A percentile compares a stretch with the other conserved stretches of the same genome.
phyloP scores from a whole-genome alignment of 805 yeast species.

The Wickerhamomyces bovis region DNA sequence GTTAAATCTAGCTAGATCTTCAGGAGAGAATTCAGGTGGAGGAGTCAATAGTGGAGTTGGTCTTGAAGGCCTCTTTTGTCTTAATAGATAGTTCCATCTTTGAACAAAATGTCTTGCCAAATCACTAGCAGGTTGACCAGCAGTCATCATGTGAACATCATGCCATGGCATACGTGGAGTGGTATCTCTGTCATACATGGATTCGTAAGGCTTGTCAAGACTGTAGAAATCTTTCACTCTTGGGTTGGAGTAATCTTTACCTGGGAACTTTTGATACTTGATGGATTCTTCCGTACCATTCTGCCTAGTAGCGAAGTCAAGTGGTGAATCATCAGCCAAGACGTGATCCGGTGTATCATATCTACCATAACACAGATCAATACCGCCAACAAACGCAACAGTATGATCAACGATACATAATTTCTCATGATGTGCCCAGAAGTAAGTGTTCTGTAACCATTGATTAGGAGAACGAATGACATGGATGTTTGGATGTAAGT shows the following conservation, averaged over 20 bases:
- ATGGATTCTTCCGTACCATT: slow-evolving; percentile 35
- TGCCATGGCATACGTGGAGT: slow-evolving; percentile 99
- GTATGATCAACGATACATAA: slow-evolving; percentile 81
- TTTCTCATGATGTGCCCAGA: slow-evolving; percentile 99
- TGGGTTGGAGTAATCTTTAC: slow-evolving; percentile 96
- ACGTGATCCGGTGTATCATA: slow-evolving; percentile 97
- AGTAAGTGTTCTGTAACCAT: slow-evolving; percentile 82
- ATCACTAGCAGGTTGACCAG: slow-evolving; percentile 94
- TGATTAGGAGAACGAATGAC: slow-evolving; percentile 95
- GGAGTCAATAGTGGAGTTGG: slow-evolving; percentile 90
- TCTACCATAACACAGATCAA: slow-evolving; percentile 92
- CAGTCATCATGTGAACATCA: slow-evolving; percentile 92
- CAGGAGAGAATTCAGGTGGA: slow-evolving; percentile 77
- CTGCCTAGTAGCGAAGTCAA: slow-evolving; percentile 26
- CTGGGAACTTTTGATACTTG: slow-evolving; percentile 69
- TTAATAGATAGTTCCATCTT: slow-evolving; percentile 89
- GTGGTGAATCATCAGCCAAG: slow-evolving; percentile 62
- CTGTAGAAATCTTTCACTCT: slow-evolving; percentile 81
- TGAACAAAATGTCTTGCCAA: slow-evolving; percentile 91
- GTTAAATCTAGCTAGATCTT: slow-evolving; percentile 51
- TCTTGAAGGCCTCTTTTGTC: slow-evolving; percentile 93
- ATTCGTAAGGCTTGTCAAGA: slow-evolving; percentile 81
- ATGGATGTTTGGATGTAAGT: slow-evolving; percentile 79
- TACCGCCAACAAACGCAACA: slow-evolving; percentile 89
- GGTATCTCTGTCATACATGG: slow-evolving; percentile 77